Base-by-base conservation (phyloP, 2,329 filamentous ascomycete species). In the Exophiala sideris region DNA sequence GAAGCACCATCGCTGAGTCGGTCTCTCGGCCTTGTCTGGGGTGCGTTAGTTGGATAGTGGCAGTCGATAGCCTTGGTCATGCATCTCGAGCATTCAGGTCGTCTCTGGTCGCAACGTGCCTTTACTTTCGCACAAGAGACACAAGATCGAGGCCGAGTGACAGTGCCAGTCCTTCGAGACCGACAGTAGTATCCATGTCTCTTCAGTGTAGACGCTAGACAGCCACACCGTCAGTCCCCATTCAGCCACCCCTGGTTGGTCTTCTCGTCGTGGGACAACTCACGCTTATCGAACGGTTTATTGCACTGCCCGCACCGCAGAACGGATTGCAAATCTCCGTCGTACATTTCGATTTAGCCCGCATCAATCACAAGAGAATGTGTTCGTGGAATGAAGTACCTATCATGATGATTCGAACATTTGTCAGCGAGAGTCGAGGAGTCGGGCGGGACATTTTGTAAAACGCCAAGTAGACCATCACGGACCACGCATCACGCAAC, bases 151-250 rank as follows among this genome's bases (percentile, higher is more conserved):
- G 64, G 34, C 10, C 68, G 64, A 44, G 45, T 52, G 16, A 56
- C 56, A 41, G 14, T 56, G 39, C 62, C 61, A 45, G 32, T 50
- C 59, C 59, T 68, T 57, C 70, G 65, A 62, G 72, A 72, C 16
- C 73, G 71, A 59, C 73, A 76, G 39, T 76, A 75, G 57, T 75
- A 76, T 41, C 69, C 69, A 66, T 76, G 73, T 64, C 73, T 70
- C 60, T 73, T 75, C 54, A 74, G 56, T 8, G 73, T 72, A 7
- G 73, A 68, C 42, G 66, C 73, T 75, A 52, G 36, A 57, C n/a
- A n/a, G 20, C 40, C 11, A 12, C n/a, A 21, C 6, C 5, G 20
- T 42, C 18, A 42, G 40, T 21, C 5, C 18, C 6, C 2, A 5
- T n/a, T 16, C 40, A 33, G n/a, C n/a, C n/a, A 5, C 6, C 39